Evolutionary conservation across 176 grass and related monocot species (phyloP), one percentile per base, ranked within the genome.

Genomic region (Juncus effusus): DNA sequence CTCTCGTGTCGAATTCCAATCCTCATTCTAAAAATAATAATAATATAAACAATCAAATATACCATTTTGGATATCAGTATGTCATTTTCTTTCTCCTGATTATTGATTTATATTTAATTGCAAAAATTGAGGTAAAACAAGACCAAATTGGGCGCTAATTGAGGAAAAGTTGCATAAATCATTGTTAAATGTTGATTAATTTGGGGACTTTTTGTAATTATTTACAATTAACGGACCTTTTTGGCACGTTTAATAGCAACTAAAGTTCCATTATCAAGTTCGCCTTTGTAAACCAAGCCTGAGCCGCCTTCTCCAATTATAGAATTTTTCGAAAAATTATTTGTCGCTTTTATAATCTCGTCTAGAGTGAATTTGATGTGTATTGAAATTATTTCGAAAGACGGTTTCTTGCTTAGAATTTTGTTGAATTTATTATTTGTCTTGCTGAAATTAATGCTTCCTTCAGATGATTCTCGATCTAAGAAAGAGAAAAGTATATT

Each of bases 301-400:
- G 87, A 89, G 56, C 93, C 88, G 37, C 88, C 93, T 75, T 97
- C 88, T 35, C 93, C 88, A 52, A 97, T 89, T 60, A 74, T 82
- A 40, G 85, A 54, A 55, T 83, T 81, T 12, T 85, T 88, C 0
- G 87, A 88, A 74, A 96, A 96, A 73, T 96, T 85, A 3, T 86
- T 87, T 0, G 92, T 96, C 38, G 85, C 87, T 68, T 86, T 96
- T 7, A 82, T 70, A n/a, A 96, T 88, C 79, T 92, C 80, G 7
- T 83, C 51, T 19, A 97, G 80, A 12, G 85, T 86, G 60, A 89
- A 97, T 38, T 62, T 80, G 41, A 72, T 84, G 55, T 67, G 64
- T 19, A 77, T 73, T 6, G 88, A 83, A 38, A 88, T 57, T 59
- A 69, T 81, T 40, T 49, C 70, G 1, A 85, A 70, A 64, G 77